A percentile compares a stretch with the other conserved stretches of the same genome.
phyloP scores from a whole-genome alignment of 2,329 filamentous ascomycete species.

The Phymatotrichopsis omnivora region DNA sequence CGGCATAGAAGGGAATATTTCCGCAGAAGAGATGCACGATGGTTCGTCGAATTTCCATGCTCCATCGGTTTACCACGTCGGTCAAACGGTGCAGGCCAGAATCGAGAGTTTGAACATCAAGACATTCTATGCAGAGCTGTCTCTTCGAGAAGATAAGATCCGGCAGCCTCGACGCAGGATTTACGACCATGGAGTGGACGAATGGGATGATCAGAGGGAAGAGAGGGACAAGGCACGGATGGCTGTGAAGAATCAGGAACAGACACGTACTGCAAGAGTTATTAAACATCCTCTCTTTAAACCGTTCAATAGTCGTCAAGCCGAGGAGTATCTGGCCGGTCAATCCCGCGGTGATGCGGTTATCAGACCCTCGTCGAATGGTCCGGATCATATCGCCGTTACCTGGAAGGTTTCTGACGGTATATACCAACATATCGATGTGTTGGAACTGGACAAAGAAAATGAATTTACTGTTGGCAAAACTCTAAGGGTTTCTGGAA shows the following conservation, averaged over 20 bases:
- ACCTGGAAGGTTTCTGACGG: slow-evolving; percentile 97
- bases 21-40: slow-evolving; percentile 70
- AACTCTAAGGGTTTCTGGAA: slow-evolving; percentile 72
- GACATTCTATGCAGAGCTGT: slow-evolving; percentile 71
- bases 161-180: slow-evolving; percentile 60
- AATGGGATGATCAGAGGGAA: slow-evolving; percentile 83
- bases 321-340: slow-evolving; percentile 83
- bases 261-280: slow-evolving; percentile 79
- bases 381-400: slow-evolving; percentile 85
- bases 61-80: slow-evolving; percentile 52
- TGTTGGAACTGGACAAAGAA: slow-evolving; percentile 91
- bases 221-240: slow-evolving; percentile 70
- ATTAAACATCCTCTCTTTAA: slow-evolving; percentile 97
- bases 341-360: slow-evolving; percentile 82
- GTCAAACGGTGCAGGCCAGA: slow-evolving; percentile 82
- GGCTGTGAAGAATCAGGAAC: slow-evolving; percentile 74
- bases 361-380: slow-evolving; percentile 90
- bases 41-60: slow-evolving; percentile 55
- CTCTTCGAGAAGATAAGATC: slow-evolving; percentile 70
- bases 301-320: slow-evolving; percentile 82
- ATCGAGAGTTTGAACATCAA: slow-evolving; percentile 79
- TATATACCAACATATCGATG: slow-evolving; percentile 96
- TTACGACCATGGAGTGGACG: slow-evolving; percentile 61
- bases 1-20: slow-evolving; percentile 80
- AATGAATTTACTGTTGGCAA: slow-evolving; percentile 91